These are phyloP conservation scores for Fusarium praegraminearum DNA, from an alignment of 2,329 filamentous ascomycete species.

Conservation along the genomic window DNA sequence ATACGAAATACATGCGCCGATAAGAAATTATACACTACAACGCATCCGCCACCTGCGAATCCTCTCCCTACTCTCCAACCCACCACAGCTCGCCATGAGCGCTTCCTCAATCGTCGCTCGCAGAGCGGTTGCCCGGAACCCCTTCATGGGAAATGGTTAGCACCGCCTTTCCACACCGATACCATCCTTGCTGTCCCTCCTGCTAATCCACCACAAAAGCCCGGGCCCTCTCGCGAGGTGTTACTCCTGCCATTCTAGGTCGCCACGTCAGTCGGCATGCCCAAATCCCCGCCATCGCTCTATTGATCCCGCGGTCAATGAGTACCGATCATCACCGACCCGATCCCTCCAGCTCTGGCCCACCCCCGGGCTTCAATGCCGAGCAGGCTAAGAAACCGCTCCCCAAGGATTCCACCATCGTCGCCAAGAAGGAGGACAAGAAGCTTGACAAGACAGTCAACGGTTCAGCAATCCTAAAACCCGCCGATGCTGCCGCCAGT, in stretches of 20 bases:
- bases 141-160: slow-evolving; percentile 64
- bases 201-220: slow-evolving; percentile 55
- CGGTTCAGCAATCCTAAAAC: slow-evolving; percentile 12
- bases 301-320: slow-evolving; percentile 69
- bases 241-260: slow-evolving; percentile 61
- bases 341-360: slow-evolving; percentile 66
- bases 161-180: slow-evolving; percentile 23
- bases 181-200: background rate
- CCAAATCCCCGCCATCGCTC: slow-evolving; percentile 64
- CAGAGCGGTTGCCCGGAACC: slow-evolving; percentile 65
- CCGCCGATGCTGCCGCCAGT: slow-evolving; percentile 48
- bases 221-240: slow-evolving; percentile 60
- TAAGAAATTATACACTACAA: slow-evolving; percentile 16
- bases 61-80: slow-evolving; percentile 12
- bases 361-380: slow-evolving; percentile 91
- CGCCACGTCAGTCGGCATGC: slow-evolving; percentile 61
- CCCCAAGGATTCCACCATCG: slow-evolving; percentile 63
- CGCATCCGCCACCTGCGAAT: slow-evolving; percentile 21
- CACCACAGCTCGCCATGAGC: slow-evolving; percentile 60
- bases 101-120: slow-evolving; percentile 67
- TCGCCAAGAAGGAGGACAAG: slow-evolving; percentile 54
- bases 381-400: slow-evolving; percentile 89
- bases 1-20: slow-evolving; percentile 16
- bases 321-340: slow-evolving; percentile 70
- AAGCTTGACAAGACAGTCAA: slow-evolving; percentile 44